Percentiles rank a stretch among this genome's conserved stretches.
Conservation (phyloP, 345 rosid species). For the Punica granatum region DNA sequence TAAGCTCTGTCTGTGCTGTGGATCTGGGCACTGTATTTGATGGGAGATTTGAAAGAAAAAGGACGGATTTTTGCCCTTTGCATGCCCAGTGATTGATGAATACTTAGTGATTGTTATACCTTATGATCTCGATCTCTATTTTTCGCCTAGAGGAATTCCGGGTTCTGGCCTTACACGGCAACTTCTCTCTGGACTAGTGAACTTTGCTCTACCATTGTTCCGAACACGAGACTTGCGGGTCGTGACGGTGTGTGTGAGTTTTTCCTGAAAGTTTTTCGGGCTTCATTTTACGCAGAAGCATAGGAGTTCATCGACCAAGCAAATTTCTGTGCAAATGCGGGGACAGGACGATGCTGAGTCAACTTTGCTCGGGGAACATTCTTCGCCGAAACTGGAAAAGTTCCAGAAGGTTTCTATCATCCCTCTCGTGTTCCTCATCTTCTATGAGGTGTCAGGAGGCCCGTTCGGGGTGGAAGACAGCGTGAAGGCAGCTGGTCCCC, state of each 20-base stretch:
- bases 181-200: too few species aligned
- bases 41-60: too few species aligned
- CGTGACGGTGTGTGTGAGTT: not conserved
- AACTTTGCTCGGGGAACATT: constrained; percentile 22
- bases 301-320: constrained; percentile 17
- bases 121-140: too few species aligned
- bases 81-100: too few species aligned
- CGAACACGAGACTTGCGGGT: too few species aligned
- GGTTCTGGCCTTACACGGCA: too few species aligned
- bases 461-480: constrained; percentile 81
- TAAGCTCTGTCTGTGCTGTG: too few species aligned
- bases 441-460: constrained; percentile 65
- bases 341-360: constrained; percentile 16
- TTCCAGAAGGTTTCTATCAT: constrained; percentile 41
- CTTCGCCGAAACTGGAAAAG: constrained; percentile 27
- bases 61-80: too few species aligned
- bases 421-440: constrained; percentile 62
- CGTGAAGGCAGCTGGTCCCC: constrained; percentile 66
- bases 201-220: too few species aligned
- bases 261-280: not conserved
- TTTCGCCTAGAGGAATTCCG: too few species aligned
- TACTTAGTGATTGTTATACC: too few species aligned
- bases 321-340: constrained; percentile 14
- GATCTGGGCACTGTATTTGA: too few species aligned
- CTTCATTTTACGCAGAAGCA: constrained; percentile 29